phyloP scores from a whole-genome alignment of 345 rosid species.

The Litchi chinensis region DNA sequence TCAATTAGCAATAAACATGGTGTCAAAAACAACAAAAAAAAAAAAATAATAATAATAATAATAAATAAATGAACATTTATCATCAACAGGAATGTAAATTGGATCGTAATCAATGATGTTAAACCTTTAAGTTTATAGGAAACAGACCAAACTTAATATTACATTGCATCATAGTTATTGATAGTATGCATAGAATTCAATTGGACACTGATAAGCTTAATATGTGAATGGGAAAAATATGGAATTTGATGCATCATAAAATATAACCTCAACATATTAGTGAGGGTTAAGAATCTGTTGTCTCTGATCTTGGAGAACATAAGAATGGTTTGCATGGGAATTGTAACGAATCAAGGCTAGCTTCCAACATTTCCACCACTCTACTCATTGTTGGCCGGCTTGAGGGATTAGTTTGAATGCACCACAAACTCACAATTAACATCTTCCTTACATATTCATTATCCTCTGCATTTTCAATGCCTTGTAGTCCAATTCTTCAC shows the following conservation, averaged over 20 bases:
- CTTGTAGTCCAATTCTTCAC: background rate
- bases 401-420: background rate
- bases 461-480: background rate
- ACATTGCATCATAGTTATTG: background rate
- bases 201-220: background rate
- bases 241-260: background rate
- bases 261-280: too few relatives aligned
- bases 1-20: too few relatives aligned
- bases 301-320: background rate
- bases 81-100: too few relatives aligned
- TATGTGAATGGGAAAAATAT: background rate
- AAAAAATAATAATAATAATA: too few relatives aligned
- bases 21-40: too few relatives aligned
- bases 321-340: background rate
- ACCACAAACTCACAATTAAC: constrained; percentile 6
- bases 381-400: background rate
- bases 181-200: too few relatives aligned
- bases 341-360: background rate
- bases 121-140: too few relatives aligned
- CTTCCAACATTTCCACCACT: constrained; percentile 11
- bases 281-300: background rate
- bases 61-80: too few relatives aligned
- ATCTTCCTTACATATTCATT: background rate
- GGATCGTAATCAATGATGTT: too few relatives aligned
- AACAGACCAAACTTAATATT: too few relatives aligned